Percentiles rank a stretch among this genome's conserved stretches.
phyloP scores from a whole-genome alignment of 2,329 filamentous ascomycete genomes.

The Cladosporium colombiae region DNA sequence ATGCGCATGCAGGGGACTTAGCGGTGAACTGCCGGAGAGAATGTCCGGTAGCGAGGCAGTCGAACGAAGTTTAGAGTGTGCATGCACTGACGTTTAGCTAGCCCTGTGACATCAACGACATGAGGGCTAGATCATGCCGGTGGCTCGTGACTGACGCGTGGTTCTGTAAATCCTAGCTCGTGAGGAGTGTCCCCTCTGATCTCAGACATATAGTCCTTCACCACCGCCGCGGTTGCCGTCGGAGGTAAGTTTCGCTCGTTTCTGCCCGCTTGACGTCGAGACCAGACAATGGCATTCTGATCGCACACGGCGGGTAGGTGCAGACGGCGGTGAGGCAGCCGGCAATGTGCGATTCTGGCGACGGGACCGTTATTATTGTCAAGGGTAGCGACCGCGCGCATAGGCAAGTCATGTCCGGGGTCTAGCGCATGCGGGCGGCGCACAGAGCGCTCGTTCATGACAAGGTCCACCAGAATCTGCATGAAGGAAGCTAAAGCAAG shows the following conservation, averaged over 20 bases:
- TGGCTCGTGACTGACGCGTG: conserved; percentile 19
- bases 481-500: conserved; percentile 10
- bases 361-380: conserved; percentile 14
- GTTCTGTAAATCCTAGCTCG: conserved; percentile 7
- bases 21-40: conserved; percentile 20
- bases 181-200: not conserved
- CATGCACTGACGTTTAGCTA: conserved; percentile 18
- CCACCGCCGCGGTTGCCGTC: not conserved
- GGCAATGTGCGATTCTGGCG: conserved; percentile 7
- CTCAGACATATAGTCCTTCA: not conserved
- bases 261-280: not conserved
- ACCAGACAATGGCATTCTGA: conserved; percentile 15
- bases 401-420: conserved; percentile 19
- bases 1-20: conserved; percentile 19
- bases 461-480: conserved; percentile 13
- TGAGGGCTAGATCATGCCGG: conserved; percentile 16
- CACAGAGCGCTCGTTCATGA: conserved; percentile 18
- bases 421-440: conserved; percentile 14
- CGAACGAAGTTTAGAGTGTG: conserved; percentile 17
- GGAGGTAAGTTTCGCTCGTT: not conserved
- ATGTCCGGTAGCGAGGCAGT: conserved; percentile 16
- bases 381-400: conserved; percentile 7
- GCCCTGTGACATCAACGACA: conserved; percentile 17
- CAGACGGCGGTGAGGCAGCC: conserved; percentile 9
- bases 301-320: conserved; percentile 7